These are phyloP conservation scores for Kodamaea jinghongensis DNA, from an alignment of 805 yeast species.

Conservation along the genomic window DNA sequence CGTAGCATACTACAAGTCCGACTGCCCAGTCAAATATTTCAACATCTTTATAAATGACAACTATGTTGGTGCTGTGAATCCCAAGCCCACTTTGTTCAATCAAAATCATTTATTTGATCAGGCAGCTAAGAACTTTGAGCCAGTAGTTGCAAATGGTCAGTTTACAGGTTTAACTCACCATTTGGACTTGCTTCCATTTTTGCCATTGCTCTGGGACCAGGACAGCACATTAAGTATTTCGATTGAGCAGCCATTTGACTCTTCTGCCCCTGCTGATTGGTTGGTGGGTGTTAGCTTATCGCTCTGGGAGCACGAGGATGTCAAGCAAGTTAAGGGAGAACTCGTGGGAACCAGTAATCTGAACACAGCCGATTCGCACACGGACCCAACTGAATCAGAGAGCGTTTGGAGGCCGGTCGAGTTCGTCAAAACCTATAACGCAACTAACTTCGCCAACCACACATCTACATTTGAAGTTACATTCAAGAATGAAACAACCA, in stretches of 20 bases:
- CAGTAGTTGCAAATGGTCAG: slow-evolving; percentile 26
- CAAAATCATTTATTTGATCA: slow-evolving; percentile 19
- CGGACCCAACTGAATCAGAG: neutral
- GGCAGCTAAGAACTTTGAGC: slow-evolving; percentile 17
- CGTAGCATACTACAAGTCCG: slow-evolving; percentile 19
- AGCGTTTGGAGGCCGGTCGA: slow-evolving; percentile 1
- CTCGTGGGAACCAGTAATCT: slow-evolving; percentile 1
- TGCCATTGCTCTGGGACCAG: slow-evolving; percentile 26
- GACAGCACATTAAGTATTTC: slow-evolving; percentile 1
- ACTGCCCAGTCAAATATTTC: slow-evolving; percentile 19
- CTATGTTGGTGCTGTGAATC: slow-evolving; percentile 22
- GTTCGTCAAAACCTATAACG: slow-evolving; percentile 2
- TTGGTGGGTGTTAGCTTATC: slow-evolving; percentile 2
- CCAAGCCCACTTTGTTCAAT: slow-evolving; percentile 28
- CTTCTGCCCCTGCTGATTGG: slow-evolving; percentile 1
- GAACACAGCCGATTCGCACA: neutral
- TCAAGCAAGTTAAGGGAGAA: neutral
- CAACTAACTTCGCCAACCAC: slow-evolving; percentile 3
- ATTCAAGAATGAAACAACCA: neutral
- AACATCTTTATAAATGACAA: slow-evolving; percentile 21
- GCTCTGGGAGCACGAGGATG: slow-evolving; percentile 4
- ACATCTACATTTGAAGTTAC: neutral
- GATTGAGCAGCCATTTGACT: slow-evolving; percentile 1
- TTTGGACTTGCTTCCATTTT: slow-evolving; percentile 23
- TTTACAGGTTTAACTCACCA: slow-evolving; percentile 27